A percentile compares a stretch with the other conserved stretches of the same genome.
Evolutionary conservation across 1,284 basidiomycete genomes (phyloP).

Genomic region (Naganishia sp.): DNA sequence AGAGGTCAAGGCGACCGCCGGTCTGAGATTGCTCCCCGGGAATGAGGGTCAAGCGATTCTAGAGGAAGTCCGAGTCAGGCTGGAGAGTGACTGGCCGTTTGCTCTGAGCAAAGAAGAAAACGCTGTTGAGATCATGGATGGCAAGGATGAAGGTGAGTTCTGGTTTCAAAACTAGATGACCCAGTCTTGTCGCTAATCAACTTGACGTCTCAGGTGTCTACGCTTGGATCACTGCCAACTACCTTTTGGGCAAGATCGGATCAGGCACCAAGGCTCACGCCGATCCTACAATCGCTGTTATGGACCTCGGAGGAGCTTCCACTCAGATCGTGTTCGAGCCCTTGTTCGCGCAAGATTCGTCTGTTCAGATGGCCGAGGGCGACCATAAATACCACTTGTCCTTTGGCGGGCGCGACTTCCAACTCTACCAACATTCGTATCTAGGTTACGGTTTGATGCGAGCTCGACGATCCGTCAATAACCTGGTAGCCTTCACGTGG

Average conservation of each 20-base stretch:
- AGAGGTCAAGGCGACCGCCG: slow-evolving; percentile 93
- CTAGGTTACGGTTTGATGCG: slow-evolving; percentile 95
- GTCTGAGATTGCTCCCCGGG: slow-evolving; percentile 73
- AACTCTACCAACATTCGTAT: slow-evolving; percentile 92
- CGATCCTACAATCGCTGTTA: slow-evolving; percentile 75
- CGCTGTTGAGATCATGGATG: slow-evolving; percentile 88
- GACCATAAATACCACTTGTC: slow-evolving; percentile 89
- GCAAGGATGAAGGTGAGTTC: slow-evolving; percentile 77
- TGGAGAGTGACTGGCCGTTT: slow-evolving; percentile 75
- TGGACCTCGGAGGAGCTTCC: slow-evolving; percentile 94
- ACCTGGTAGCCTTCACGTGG: slow-evolving; percentile 83
- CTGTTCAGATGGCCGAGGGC: slow-evolving; percentile 69
- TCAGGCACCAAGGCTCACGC: slow-evolving; percentile 58
- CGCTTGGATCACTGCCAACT: slow-evolving; percentile 98
- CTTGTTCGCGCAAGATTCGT: slow-evolving; percentile 58
- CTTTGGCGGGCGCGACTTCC: slow-evolving; percentile 70
- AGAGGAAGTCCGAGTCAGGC: slow-evolving; percentile 67
- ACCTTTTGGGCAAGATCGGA: slow-evolving; percentile 74
- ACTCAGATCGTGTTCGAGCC: slow-evolving; percentile 99
- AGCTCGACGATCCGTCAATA: slow-evolving; percentile 81
- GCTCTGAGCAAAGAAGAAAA: slow-evolving; percentile 62
- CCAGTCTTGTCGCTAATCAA: background rate
- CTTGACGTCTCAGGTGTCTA: slow-evolving; percentile 62
- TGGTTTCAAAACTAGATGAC: background rate
- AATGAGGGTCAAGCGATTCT: slow-evolving; percentile 73